Evolutionary conservation across 331 rosid species (phyloP), one percentile per base, ranked within the genome.

Genomic region (Dryas integrifolia): DNA sequence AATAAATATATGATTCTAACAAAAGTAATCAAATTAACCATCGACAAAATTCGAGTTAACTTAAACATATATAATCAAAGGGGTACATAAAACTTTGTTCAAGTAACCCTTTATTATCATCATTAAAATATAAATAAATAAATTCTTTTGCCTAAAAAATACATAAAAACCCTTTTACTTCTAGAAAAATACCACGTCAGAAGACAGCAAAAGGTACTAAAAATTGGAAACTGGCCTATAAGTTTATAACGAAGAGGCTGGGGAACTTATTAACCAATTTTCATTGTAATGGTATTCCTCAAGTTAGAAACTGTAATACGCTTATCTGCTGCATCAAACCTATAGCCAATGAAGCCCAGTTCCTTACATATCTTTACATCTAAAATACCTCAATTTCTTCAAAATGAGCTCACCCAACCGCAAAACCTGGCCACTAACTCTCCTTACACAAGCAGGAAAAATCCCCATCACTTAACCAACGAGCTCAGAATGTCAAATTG

Each of bases 341-440:
- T 26, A 61, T 74, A 75, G 70, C 50, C 63, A 61, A 53, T 60
- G 63, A 26, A 46, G 35, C 50, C 62, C 60, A 0, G 30, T 75
- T 45, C 4, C 24, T 56, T 7, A 21, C 13, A 65, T 1, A 5
- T 50, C 8, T 40, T 7, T 56, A 46, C 57, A 56, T 61, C 69
- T 41, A 48, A 41, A 66, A 16, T 24, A 41, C 76, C 59, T 7
- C 1, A 41, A 43, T 41, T 62, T 62, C 49, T 62, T 5, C 16
- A 58, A 72, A 45, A 43, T 58, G 21, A 59, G 43, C 65, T 41
- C 55, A 16, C 9, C 65, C 65, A 53, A 24, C 39, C 1, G 70
- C 26, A 6, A 79, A 30, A 55, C 58, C 65, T 3, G 41, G 40
- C 57, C 68, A 58, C 7, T 16, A 21, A 69, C 21, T 58, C 30